These are phyloP conservation scores for Antrodiella citrinella DNA, from an alignment of 768 basidiomycete species.

Conservation along the genomic window DNA sequence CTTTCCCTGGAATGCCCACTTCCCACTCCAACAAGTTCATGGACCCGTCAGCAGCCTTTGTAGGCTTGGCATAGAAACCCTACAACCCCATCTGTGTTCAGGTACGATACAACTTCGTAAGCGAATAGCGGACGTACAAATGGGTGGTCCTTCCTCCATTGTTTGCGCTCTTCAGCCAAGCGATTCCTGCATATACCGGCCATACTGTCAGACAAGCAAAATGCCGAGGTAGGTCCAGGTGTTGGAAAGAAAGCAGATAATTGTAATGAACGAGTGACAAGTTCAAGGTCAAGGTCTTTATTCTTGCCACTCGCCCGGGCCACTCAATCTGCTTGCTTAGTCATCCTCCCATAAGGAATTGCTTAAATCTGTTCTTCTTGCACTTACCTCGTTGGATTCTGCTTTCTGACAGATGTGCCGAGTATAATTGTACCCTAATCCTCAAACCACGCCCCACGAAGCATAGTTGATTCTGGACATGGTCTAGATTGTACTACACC, in stretches of 20 bases:
- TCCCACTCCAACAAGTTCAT: constrained; percentile 99
- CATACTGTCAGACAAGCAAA: too few relatives aligned
- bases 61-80: constrained; percentile 97
- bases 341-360: neutral
- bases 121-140: constrained; percentile 56
- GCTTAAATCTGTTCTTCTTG: too few relatives aligned
- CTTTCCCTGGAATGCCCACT: constrained; percentile 95
- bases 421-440: too few relatives aligned
- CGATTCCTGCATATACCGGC: constrained; percentile 91
- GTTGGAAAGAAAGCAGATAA: too few relatives aligned
- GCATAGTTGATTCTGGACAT: too few relatives aligned
- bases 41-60: constrained; percentile 83
- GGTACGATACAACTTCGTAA: neutral
- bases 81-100: too few relatives aligned
- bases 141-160: constrained; percentile 98
- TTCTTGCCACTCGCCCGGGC: neutral
- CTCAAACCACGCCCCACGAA: too few relatives aligned
- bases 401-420: too few relatives aligned
- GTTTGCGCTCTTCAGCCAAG: constrained; percentile 94
- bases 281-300: neutral
- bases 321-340: neutral
- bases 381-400: too few relatives aligned
- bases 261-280: too few relatives aligned
- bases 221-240: too few relatives aligned
- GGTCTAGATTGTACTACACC: too few relatives aligned